Conservation (phyloP, 371 early-diverging fungal species). For the Mycotypha africana region DNA sequence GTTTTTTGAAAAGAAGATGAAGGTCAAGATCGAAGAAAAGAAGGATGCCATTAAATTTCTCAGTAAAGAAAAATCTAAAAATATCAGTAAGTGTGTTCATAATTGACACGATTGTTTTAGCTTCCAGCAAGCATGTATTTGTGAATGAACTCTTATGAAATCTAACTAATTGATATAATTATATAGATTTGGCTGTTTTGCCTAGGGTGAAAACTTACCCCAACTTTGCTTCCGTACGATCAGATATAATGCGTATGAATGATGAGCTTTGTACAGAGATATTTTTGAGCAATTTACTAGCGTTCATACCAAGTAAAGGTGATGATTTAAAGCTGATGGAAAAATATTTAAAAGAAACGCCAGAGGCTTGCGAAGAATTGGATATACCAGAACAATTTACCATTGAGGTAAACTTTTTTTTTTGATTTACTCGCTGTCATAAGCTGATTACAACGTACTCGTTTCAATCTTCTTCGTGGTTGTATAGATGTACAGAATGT, state of each 20-base stretch:
- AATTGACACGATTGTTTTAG: too few species aligned
- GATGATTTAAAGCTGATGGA: constrained; percentile 42
- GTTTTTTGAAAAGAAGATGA: constrained; percentile 31
- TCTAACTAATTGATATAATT: background rate
- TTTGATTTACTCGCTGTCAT: too few species aligned
- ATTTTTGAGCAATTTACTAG: constrained; percentile 40
- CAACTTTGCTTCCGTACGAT: constrained; percentile 30
- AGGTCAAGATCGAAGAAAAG: constrained; percentile 28
- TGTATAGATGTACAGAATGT: constrained; percentile 43
- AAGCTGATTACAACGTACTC: too few species aligned
- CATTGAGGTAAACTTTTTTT: constrained; percentile 32
- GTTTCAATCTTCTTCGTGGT: too few species aligned
- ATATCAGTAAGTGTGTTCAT: constrained; percentile 42
- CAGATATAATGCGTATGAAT: constrained; percentile 30
- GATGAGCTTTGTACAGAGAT: constrained; percentile 40
- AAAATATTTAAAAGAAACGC: constrained; percentile 35
- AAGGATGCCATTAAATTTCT: constrained; percentile 39
- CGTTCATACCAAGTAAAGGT: constrained; percentile 30
- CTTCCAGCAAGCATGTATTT: too few species aligned
- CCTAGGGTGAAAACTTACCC: constrained; percentile 25
- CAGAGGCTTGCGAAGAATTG: constrained; percentile 37
- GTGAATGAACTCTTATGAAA: too few species aligned
- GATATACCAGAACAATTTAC: constrained; percentile 53
- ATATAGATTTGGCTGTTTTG: constrained; percentile 35
- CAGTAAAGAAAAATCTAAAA: constrained; percentile 31